Conservation (phyloP, 805 yeast genomes). For the Kuraishia borneana region DNA sequence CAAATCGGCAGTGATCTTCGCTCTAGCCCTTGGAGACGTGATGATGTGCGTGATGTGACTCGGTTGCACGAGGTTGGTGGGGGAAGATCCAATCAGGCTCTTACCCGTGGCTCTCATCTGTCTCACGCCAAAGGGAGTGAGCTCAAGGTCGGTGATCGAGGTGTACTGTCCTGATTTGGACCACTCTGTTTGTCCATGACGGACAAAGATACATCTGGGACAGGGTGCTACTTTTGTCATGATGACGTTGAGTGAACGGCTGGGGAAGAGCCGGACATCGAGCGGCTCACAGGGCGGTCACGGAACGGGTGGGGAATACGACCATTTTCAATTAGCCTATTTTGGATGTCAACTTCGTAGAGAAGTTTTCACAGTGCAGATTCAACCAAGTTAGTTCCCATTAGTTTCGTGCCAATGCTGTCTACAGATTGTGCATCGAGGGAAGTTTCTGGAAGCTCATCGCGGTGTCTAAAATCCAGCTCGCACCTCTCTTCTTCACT, state of each 20-base stretch:
- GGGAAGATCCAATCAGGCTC: slow-evolving; percentile 47
- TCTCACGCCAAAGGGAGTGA: slow-evolving; percentile 67
- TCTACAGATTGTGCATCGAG: too few species aligned
- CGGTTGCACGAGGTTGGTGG: slow-evolving; percentile 51
- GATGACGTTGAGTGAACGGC: too few species aligned
- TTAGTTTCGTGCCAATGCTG: too few species aligned
- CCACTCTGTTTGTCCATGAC: slow-evolving; percentile 95
- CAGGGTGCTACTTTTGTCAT: too few species aligned
- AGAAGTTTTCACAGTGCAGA: too few species aligned
- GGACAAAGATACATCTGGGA: slow-evolving; percentile 62
- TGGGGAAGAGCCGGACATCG: too few species aligned
- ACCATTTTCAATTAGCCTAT: too few species aligned
- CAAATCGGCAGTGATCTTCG: slow-evolving; percentile 61
- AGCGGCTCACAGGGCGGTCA: too few species aligned
- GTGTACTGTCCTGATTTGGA: slow-evolving; percentile 90
- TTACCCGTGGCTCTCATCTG: slow-evolving; percentile 72
- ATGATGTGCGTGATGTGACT: slow-evolving; percentile 48
- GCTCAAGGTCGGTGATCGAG: slow-evolving; percentile 68
- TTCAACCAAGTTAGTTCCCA: too few species aligned
- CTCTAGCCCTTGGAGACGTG: slow-evolving; percentile 76
- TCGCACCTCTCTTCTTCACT: not conserved
- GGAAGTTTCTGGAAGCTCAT: not conserved
- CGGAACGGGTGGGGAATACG: too few species aligned
- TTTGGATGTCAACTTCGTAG: too few species aligned
- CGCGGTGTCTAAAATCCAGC: not conserved